These are phyloP conservation scores for Litchi chinensis DNA, from an alignment of 345 rosid genomes.

Conservation along the genomic window DNA sequence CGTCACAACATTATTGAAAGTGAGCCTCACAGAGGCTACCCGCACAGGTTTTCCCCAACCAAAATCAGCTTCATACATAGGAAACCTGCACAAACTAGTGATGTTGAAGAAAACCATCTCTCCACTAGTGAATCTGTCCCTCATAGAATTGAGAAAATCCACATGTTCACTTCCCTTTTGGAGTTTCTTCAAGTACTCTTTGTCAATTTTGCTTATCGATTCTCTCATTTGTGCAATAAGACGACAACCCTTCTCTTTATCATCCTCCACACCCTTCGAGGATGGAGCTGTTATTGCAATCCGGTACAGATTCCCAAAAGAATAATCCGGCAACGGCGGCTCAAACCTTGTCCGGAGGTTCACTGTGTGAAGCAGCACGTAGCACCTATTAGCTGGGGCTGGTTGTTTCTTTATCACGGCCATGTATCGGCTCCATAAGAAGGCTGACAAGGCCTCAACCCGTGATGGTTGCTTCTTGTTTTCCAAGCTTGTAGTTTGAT, in stretches of 20 bases:
- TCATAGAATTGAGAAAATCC: constrained; percentile 12
- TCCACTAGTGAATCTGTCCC: constrained; percentile 24
- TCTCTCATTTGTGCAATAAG: constrained; percentile 31
- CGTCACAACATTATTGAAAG: constrained; percentile 26
- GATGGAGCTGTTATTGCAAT: constrained; percentile 17
- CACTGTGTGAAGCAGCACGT: constrained; percentile 27
- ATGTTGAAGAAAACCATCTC: constrained; percentile 32
- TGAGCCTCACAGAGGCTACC: constrained; percentile 24
- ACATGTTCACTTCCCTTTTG: constrained; percentile 28
- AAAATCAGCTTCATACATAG: constrained; percentile 38
- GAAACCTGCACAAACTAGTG: constrained; percentile 45
- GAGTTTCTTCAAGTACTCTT: constrained; percentile 33
- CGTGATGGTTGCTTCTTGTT: constrained; percentile 29
- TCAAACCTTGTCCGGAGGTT: constrained; percentile 28
- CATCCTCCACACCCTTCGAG: not conserved
- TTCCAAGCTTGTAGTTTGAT: not conserved
- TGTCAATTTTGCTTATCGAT: constrained; percentile 27
- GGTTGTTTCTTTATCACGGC: constrained; percentile 6
- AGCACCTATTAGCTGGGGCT: not conserved
- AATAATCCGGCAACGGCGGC: not conserved
- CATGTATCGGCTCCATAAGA: constrained; percentile 36
- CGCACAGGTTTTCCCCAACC: constrained; percentile 45
- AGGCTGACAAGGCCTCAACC: constrained; percentile 41
- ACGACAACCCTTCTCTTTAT: constrained; percentile 5
- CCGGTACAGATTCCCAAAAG: constrained; percentile 44